These are phyloP conservation scores for Corylus americana DNA, from an alignment of 306 rosid genomes.

Conservation along the genomic window DNA sequence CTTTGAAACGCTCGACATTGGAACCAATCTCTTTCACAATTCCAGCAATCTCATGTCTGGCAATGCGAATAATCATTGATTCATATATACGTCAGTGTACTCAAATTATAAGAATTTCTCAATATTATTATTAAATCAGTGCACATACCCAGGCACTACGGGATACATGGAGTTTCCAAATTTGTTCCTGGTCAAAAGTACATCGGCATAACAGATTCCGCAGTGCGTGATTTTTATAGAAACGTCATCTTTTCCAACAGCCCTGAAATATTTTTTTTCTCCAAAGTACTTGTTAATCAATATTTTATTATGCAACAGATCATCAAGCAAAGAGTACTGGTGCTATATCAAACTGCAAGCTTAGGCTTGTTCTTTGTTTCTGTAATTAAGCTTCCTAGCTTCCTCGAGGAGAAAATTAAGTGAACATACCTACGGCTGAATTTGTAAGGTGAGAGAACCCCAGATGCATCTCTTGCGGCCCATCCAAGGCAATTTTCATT, in stretches of 20 bases:
- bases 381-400: background rate
- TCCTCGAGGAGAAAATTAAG: background rate
- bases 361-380: background rate
- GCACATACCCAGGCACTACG: constrained; percentile 69
- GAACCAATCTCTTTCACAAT: constrained; percentile 68
- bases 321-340: background rate
- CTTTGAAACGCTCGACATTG: constrained; percentile 54
- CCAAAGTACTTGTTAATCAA: constrained; percentile 12
- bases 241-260: constrained; percentile 60
- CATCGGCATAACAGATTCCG: constrained; percentile 80
- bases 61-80: background rate
- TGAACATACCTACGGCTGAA: constrained; percentile 40
- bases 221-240: constrained; percentile 69
- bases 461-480: constrained; percentile 50
- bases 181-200: constrained; percentile 58
- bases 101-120: constrained; percentile 10
- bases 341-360: no score
- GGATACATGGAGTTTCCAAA: constrained; percentile 63
- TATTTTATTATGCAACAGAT: background rate
- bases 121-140: background rate
- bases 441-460: constrained; percentile 38
- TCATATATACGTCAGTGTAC: constrained; percentile 6
- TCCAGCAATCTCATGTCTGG: constrained; percentile 85
- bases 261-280: constrained; percentile 38
- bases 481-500: constrained; percentile 40